These are phyloP conservation scores for Theileria annulata DNA, from an alignment of 169 alveolate species.

Conservation along the genomic window DNA sequence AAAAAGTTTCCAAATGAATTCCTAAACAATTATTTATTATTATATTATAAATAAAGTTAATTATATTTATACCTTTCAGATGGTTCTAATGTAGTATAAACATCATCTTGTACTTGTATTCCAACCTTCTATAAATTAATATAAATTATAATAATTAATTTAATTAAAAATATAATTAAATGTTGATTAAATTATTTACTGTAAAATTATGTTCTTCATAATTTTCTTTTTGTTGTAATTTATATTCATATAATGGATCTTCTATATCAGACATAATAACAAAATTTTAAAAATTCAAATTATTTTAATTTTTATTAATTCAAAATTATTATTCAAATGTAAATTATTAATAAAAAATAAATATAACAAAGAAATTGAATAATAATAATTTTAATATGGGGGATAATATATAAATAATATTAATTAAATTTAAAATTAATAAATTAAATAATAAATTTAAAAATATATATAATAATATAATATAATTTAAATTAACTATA, in stretches of 20 bases:
- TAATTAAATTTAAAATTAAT: not conserved
- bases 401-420: not conserved
- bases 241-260: slow-evolving; percentile 10
- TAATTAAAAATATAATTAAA: not conserved
- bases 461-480: no score
- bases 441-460: not conserved
- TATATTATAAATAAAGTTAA: not conserved
- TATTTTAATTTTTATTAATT: not conserved
- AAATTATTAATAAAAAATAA: not conserved
- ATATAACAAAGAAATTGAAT: not conserved
- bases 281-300: not conserved
- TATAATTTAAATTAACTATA: not conserved
- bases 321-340: no score
- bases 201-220: not conserved
- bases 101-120: slow-evolving; percentile 15
- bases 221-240: slow-evolving; percentile 18
- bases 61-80: not conserved
- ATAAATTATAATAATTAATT: no score
- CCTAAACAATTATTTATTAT: not conserved
- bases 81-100: not conserved
- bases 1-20: not conserved
- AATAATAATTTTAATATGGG: no score
- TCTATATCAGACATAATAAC: slow-evolving; percentile 10
- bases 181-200: not conserved
- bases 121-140: not conserved